Evolutionary conservation across 2,329 filamentous ascomycete genomes (phyloP).

Genomic region (Ceratocystis alfenasii): DNA sequence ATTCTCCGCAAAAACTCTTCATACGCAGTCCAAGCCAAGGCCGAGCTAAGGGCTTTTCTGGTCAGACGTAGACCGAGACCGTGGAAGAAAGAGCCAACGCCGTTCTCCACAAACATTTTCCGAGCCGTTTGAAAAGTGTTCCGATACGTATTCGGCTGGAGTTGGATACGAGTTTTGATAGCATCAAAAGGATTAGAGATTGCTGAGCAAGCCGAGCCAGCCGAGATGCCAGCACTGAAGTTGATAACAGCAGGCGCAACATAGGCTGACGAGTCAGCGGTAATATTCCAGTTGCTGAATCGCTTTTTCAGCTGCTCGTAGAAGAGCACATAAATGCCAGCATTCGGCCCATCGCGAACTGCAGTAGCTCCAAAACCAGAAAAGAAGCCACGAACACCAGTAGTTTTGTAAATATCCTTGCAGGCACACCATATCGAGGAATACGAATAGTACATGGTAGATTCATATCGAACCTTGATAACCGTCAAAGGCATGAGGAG

Average conservation of each 20-base stretch:
- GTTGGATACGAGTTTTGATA: slow-evolving; percentile 86
- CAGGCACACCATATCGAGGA: slow-evolving; percentile 60
- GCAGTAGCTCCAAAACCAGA: slow-evolving; percentile 89
- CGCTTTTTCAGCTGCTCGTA: slow-evolving; percentile 74
- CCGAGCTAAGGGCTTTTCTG: slow-evolving; percentile 82
- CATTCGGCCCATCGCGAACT: slow-evolving; percentile 89
- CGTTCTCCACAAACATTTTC: slow-evolving; percentile 73
- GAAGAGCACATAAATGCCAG: slow-evolving; percentile 83
- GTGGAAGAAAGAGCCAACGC: slow-evolving; percentile 67
- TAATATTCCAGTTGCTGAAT: slow-evolving; percentile 32
- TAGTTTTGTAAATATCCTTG: slow-evolving; percentile 57
- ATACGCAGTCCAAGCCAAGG: slow-evolving; percentile 95
- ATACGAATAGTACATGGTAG: slow-evolving; percentile 68
- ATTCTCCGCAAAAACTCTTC: slow-evolving; percentile 78
- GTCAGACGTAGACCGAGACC: slow-evolving; percentile 78
- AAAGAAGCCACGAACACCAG: slow-evolving; percentile 78
- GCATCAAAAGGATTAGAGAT: slow-evolving; percentile 96
- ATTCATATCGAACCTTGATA: slow-evolving; percentile 93
- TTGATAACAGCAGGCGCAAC: slow-evolving; percentile 46
- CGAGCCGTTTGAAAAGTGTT: slow-evolving; percentile 69
- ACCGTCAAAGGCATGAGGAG: slow-evolving; percentile 92
- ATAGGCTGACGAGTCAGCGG: slow-evolving; percentile 15
- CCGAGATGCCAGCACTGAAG: slow-evolving; percentile 68
- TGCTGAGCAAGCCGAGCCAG: slow-evolving; percentile 70
- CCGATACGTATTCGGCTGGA: slow-evolving; percentile 69